phyloP scores from a whole-genome alignment of 139 green algal species.

The Tetraselmis striata region DNA sequence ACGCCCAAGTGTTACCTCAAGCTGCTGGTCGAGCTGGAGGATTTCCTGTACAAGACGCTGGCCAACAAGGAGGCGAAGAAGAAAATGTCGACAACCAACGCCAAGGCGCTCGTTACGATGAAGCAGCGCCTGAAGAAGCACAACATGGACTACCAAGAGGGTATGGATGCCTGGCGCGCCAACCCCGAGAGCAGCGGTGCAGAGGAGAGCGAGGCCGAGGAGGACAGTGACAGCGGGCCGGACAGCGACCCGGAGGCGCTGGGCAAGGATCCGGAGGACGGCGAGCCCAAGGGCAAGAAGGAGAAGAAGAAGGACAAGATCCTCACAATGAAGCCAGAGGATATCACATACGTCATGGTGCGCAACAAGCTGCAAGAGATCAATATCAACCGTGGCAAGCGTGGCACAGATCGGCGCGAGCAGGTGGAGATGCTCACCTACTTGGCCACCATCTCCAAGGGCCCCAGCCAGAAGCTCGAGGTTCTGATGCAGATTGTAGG shows the following conservation, averaged over 20 bases:
- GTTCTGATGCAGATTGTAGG: conserved; percentile 79
- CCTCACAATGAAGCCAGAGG: conserved; percentile 75
- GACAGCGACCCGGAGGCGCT: conserved; percentile 3
- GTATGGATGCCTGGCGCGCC: conserved; percentile 42
- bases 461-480: conserved; percentile 64
- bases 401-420: conserved; percentile 84
- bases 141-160: conserved; percentile 52
- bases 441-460: conserved; percentile 77
- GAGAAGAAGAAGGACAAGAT: conserved; percentile 84
- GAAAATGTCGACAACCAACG: conserved; percentile 92
- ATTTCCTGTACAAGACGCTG: conserved; percentile 74
- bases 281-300: conserved; percentile 23
- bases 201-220: conserved; percentile 35
- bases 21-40: conserved; percentile 86
- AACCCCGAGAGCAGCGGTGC: conserved; percentile 29
- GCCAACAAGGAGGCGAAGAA: conserved; percentile 84
- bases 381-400: conserved; percentile 67
- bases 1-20: conserved; percentile 78
- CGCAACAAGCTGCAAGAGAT: conserved; percentile 89
- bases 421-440: conserved; percentile 91
- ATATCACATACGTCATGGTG: conserved; percentile 96
- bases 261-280: conserved; percentile 8
- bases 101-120: conserved; percentile 93
- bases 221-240: conserved; percentile 11
- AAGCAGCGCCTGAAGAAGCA: conserved; percentile 96